Percentiles rank a stretch among this genome's conserved stretches.
Evolutionary conservation across 2,329 filamentous ascomycete species (phyloP).

Genomic region (Botrytis cinerea): DNA sequence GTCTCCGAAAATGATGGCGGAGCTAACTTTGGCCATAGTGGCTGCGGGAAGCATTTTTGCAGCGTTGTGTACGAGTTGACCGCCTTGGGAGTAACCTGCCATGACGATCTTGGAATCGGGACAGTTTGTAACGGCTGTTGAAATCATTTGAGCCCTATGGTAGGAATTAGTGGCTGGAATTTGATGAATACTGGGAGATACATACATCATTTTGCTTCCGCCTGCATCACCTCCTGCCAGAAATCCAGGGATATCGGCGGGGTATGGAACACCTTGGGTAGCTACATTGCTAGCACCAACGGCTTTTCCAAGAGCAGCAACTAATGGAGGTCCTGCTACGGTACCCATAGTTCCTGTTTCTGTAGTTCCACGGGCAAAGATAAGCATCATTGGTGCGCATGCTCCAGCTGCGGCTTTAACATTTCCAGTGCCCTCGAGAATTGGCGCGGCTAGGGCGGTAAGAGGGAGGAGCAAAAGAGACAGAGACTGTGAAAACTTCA

Average conservation of each 20-base stretch:
- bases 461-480: slow-evolving; percentile 7
- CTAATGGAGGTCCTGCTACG: slow-evolving; percentile 36
- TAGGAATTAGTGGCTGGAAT: not conserved
- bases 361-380: slow-evolving; percentile 36
- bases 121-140: slow-evolving; percentile 28
- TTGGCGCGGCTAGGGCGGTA: slow-evolving; percentile 5
- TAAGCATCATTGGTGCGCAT: slow-evolving; percentile 35
- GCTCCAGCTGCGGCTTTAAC: slow-evolving; percentile 9
- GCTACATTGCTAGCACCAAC: slow-evolving; percentile 47
- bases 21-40: slow-evolving; percentile 31
- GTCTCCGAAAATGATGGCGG: slow-evolving; percentile 36
- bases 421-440: not conserved
- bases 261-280: slow-evolving; percentile 57
- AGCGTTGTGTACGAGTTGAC: slow-evolving; percentile 36
- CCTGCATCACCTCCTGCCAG: slow-evolving; percentile 48
- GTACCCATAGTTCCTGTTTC: slow-evolving; percentile 34
- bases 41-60: slow-evolving; percentile 26
- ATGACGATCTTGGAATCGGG: slow-evolving; percentile 32
- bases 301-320: slow-evolving; percentile 34
- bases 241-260: slow-evolving; percentile 50
- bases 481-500: not conserved
- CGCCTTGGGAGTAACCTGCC: slow-evolving; percentile 37
- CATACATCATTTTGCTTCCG: slow-evolving; percentile 48
- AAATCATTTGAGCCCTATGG: slow-evolving; percentile 30
- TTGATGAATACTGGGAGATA: not conserved